These are phyloP conservation scores for Pythium coloratum DNA, from an alignment of 352 stramenopile species.

Conservation along the genomic window DNA sequence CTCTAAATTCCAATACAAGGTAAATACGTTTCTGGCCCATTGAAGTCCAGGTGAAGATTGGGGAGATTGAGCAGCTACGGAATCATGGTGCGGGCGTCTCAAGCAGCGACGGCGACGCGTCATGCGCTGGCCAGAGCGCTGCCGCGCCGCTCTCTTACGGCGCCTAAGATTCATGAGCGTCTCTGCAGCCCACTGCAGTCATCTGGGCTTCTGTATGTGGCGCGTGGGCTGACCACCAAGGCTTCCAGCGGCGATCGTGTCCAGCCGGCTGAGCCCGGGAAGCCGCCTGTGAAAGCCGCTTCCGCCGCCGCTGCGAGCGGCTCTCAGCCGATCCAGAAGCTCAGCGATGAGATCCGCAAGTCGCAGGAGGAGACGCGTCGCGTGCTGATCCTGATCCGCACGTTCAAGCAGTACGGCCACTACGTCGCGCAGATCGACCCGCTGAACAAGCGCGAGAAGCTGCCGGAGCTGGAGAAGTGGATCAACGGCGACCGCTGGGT, in stretches of 20 bases:
- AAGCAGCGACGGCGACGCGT: background rate
- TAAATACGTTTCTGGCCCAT: background rate
- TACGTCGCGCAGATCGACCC: slow-evolving; percentile 88
- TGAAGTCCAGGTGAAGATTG: background rate
- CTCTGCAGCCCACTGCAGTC: background rate
- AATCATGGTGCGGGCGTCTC: background rate
- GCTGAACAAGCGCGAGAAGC: slow-evolving; percentile 82
- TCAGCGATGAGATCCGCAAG: slow-evolving; percentile 77
- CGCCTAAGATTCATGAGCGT: background rate
- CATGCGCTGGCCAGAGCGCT: slow-evolving; percentile 1
- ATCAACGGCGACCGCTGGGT: slow-evolving; percentile 83
- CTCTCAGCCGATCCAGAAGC: slow-evolving; percentile 41
- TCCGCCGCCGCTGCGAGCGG: background rate
- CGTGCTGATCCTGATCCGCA: slow-evolving; percentile 82
- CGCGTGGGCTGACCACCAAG: background rate
- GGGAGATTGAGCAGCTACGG: background rate
- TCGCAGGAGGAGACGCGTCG: slow-evolving; percentile 86
- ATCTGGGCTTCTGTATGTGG: background rate
- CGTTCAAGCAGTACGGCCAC: slow-evolving; percentile 89
- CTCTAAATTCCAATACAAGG: background rate
- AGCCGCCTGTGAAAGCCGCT: background rate
- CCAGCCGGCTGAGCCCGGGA: background rate
- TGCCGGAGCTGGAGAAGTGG: slow-evolving; percentile 84
- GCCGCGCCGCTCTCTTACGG: background rate
- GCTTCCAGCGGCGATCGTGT: background rate